Conservation (phyloP, 139 green algal genomes). For the Chlamydomonas schloesseri region DNA sequence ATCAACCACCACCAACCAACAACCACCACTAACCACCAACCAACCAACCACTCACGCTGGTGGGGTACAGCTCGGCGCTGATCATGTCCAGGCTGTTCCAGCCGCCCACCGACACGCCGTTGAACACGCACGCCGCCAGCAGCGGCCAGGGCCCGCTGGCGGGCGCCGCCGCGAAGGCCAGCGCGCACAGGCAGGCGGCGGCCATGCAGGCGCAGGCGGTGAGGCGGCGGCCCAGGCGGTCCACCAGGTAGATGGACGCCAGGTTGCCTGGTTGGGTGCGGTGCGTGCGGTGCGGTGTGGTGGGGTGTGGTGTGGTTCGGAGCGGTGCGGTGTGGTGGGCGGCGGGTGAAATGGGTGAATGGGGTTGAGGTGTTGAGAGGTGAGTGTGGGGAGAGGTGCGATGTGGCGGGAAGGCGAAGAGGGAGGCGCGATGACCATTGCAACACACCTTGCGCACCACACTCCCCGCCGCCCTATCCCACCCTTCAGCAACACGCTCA, state of each 20-base stretch:
- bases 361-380: too few species aligned
- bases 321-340: too few species aligned
- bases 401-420: too few species aligned
- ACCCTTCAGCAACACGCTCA: too few species aligned
- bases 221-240: constrained; percentile 53
- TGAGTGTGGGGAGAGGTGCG: too few species aligned
- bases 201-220: constrained; percentile 63
- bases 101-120: constrained; percentile 53
- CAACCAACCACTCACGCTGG: constrained; percentile 43
- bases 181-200: constrained; percentile 44
- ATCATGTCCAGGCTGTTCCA: constrained; percentile 67
- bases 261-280: constrained; percentile 53
- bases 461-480: too few species aligned
- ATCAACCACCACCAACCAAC: too few species aligned
- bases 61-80: constrained; percentile 65
- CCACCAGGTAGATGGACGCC: constrained; percentile 60
- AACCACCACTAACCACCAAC: too few species aligned
- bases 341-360: background rate
- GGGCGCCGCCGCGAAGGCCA: constrained; percentile 60
- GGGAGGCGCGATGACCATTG: too few species aligned
- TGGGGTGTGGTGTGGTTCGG: too few species aligned
- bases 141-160: constrained; percentile 48
- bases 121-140: constrained; percentile 65
- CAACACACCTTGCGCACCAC: too few species aligned
- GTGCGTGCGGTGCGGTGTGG: background rate